Conservation (phyloP, 2,329 filamentous ascomycete species). For the Diaporthe sp. region DNA sequence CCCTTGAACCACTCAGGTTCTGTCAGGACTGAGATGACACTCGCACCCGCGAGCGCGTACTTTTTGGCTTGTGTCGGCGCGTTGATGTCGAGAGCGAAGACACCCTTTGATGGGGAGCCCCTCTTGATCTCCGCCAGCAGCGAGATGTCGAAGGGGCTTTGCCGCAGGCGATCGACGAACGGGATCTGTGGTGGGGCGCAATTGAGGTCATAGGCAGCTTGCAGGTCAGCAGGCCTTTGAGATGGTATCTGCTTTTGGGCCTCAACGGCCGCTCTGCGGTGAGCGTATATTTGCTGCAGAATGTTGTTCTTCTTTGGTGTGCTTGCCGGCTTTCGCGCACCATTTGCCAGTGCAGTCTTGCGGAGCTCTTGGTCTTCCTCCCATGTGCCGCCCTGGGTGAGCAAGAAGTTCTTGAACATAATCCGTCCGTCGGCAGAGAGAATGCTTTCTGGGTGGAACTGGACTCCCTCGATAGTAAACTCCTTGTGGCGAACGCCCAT, state of each 20-base stretch:
- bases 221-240: constrained; percentile 82
- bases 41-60: constrained; percentile 94
- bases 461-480: constrained; percentile 91
- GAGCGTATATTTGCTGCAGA: constrained; percentile 88
- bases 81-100: constrained; percentile 88
- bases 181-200: constrained; percentile 86
- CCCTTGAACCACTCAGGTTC: constrained; percentile 99
- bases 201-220: constrained; percentile 86
- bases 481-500: constrained; percentile 97
- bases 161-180: constrained; percentile 81
- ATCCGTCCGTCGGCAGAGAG: constrained; percentile 86
- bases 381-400: constrained; percentile 92
- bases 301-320: constrained; percentile 76
- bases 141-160: constrained; percentile 88
- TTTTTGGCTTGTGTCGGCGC: constrained; percentile 90
- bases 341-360: constrained; percentile 49
- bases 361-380: constrained; percentile 75
- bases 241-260: constrained; percentile 88
- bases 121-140: constrained; percentile 98
- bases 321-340: neutral
- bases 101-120: constrained; percentile 94
- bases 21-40: constrained; percentile 97
- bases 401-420: constrained; percentile 94
- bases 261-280: constrained; percentile 79
- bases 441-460: constrained; percentile 98